A percentile compares a stretch with the other conserved stretches of the same genome.
These are phyloP conservation scores for Dactylis glomerata DNA, from an alignment of 176 grass and related monocot species.

Conservation along the genomic window DNA sequence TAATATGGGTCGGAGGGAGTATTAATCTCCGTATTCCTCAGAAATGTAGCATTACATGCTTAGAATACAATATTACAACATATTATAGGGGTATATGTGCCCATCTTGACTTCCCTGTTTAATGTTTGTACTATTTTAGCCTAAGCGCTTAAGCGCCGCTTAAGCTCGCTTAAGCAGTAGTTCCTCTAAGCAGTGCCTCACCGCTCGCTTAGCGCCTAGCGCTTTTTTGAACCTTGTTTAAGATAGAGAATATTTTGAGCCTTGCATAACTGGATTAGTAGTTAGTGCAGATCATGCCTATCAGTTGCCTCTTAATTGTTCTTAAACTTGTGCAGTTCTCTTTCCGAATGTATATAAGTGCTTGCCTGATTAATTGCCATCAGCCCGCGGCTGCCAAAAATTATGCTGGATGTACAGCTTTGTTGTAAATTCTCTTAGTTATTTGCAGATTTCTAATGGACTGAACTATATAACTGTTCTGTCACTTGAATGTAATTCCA, in stretches of 20 bases:
- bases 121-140: too few species aligned
- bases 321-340: background rate
- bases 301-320: background rate
- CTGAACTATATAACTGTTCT: background rate
- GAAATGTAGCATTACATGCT: too few species aligned
- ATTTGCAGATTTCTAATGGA: background rate
- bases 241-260: conserved; percentile 1
- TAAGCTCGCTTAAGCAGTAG: too few species aligned
- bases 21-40: too few species aligned
- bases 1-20: too few species aligned
- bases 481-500: background rate
- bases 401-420: background rate
- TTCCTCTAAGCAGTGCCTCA: too few species aligned
- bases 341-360: background rate
- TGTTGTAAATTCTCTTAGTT: background rate
- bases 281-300: background rate
- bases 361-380: background rate
- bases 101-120: too few species aligned
- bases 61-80: too few species aligned
- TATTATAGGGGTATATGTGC: too few species aligned
- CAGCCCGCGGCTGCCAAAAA: background rate
- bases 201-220: too few species aligned
- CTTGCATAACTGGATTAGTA: background rate
- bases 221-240: too few species aligned
- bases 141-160: too few species aligned